Base-by-base conservation (phyloP, 225 moss, liverwort and hornwort species). In the Straminergon stramineum region DNA sequence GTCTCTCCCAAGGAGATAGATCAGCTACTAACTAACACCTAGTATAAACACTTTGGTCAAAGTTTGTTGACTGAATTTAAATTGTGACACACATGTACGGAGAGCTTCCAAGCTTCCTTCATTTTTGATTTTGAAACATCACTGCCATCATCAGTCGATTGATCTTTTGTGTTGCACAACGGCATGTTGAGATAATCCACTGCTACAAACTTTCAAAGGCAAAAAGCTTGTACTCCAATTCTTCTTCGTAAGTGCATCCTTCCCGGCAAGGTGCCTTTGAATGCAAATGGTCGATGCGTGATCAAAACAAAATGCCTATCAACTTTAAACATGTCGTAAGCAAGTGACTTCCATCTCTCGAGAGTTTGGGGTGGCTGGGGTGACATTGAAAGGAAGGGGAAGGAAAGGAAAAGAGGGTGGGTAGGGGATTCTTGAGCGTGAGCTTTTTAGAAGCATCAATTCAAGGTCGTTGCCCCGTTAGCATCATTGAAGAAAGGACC, bases 401-500 rank as follows among this genome's bases (percentile, higher is more conserved):
- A 48, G 8, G 48, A 48, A 48, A 48, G 10, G 48, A 9, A 48
- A 48, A 9, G 48, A 7, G 6, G 80, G 63, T 71, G 30, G 43
- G 73, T 79, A 43, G 34, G 17, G 19, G 73, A 39, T 70, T 63
- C 65, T 56, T 21, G 56, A 64, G 56, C 34, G 2, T 1, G 31
- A 57, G 55, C 75, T 37, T 67, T 74, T 17, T 0, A 6, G 37
- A n/a, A 89, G 84, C 84, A 65, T 79, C 63, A 48, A 48, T 48
- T 48, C 48, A 58, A 87, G 79, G 79, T 69, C 11, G 20, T 89
- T 87, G 87, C 64, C 66, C 7, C 0, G 27, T 45, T n/a, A 8
- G 21, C 82, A 92, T 88, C 90, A 82, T 85, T 55, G 77, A 55
- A 85, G 53, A 87, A 73, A 87, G 66, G 74, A 64, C 79, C 82